Base-by-base conservation (phyloP, 305 asterid species). In the Fraxinus paxiana region DNA sequence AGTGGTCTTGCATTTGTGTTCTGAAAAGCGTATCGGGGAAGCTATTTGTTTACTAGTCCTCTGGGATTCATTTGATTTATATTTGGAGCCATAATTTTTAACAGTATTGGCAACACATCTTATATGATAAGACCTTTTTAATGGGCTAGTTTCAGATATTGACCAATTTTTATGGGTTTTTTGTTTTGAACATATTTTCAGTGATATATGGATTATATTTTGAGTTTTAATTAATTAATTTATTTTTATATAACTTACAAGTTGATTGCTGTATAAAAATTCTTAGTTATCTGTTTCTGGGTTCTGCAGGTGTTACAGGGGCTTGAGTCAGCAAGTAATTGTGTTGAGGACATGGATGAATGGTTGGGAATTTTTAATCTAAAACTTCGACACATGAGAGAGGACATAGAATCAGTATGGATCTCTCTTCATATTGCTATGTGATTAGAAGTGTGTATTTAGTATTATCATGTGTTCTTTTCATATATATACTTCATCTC, bases 261-360 rank as follows among this genome's bases (percentile, higher is more conserved):
- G 18, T 65, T 24, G 35, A 67, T 28, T 67, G 18, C 73, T 67
- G 17, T 61, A 61, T 61, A 24, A 20, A 10, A 30, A 30, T 28
- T 2, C 34, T 80, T 79, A 30, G 59, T 67, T 74, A 63, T 22
- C 51, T 65, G 82, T 83, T 81, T 67, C 78, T 84, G 79, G 69
- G 51, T 79, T 79, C 80, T 86, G 84, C 90, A 93, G 98, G 94
- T 95, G 79, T 84, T 95, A 80, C 95, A 90, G 83, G 98, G 98
- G 82, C 91, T 95, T 74, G 98, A 93, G 76, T 84, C 95, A 24
- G 98, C 98, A 75, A 86, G 88, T 59, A 92, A 81, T 87, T 95
- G 98, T 81, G 98, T 93, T 75, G 98, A 95, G 22, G 98, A 93
- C 87, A 95, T 95, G 98, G 98, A 93, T 90, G 98, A 95, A 82